These are phyloP conservation scores for Jimgerdemannia lactiflua DNA, from an alignment of 192 early-diverging fungal species.

Conservation along the genomic window DNA sequence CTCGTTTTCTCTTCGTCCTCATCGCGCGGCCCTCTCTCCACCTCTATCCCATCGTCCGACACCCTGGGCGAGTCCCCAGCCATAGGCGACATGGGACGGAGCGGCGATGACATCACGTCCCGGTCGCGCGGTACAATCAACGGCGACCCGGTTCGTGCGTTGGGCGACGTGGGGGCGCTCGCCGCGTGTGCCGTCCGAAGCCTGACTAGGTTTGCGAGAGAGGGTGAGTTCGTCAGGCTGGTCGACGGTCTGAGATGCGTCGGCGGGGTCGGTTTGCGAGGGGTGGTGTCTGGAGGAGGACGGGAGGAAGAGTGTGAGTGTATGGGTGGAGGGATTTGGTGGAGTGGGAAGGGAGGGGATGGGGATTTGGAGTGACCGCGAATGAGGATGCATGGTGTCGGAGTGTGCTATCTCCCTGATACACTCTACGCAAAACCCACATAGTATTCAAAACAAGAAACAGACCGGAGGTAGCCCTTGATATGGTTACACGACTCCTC, in stretches of 20 bases:
- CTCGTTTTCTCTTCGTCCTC: conserved; percentile 8
- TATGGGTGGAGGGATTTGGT: neutral
- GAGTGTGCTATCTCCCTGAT: neutral
- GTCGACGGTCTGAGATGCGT: neutral
- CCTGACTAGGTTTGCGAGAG: neutral
- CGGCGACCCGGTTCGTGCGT: neutral
- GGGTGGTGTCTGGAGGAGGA: neutral
- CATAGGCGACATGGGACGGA: neutral
- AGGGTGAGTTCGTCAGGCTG: neutral
- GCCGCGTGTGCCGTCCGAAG: neutral
- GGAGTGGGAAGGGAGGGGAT: neutral
- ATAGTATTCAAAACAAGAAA: neutral
- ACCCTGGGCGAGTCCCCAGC: neutral
- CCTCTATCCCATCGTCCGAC: neutral
- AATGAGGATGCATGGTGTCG: neutral
- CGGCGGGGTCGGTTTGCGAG: neutral
- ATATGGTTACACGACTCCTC: neutral
- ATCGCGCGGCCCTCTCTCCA: neutral
- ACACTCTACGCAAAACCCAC: neutral
- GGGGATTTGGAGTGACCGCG: neutral
- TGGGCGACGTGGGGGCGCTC: neutral
- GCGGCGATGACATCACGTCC: neutral
- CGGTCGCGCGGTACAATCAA: neutral
- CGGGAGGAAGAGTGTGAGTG: neutral
- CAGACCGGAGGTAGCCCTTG: neutral